Evolutionary conservation across 306 rosid species (phyloP).

Genomic region (Medicago truncatula): DNA sequence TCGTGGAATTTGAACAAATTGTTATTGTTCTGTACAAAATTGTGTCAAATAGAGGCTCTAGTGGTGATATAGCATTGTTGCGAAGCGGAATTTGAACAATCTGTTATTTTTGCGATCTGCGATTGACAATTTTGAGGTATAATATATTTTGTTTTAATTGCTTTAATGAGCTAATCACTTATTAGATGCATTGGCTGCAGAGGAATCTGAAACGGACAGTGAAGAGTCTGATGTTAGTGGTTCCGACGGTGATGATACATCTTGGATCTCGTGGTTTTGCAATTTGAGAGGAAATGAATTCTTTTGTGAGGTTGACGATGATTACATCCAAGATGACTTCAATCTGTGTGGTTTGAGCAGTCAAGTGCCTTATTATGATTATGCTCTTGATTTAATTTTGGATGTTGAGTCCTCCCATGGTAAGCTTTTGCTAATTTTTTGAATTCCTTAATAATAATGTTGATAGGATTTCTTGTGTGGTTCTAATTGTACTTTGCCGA

Average conservation of each 20-base stretch:
- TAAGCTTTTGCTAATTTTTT: slow-evolving; percentile 41
- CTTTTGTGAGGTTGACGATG: slow-evolving; percentile 97
- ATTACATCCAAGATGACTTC: slow-evolving; percentile 94
- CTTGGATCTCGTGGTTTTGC: slow-evolving; percentile 99
- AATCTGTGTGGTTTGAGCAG: slow-evolving; percentile 97
- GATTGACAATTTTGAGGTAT: not conserved
- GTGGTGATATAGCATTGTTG: not conserved
- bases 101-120: not conserved
- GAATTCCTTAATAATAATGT: not conserved
- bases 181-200: slow-evolving; percentile 57
- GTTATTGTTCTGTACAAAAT: not conserved
- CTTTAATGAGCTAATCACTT: slow-evolving; percentile 31
- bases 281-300: slow-evolving; percentile 96
- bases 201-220: slow-evolving; percentile 95
- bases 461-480: slow-evolving; percentile 25
- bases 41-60: not conserved
- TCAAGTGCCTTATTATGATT: slow-evolving; percentile 98
- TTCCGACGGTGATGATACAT: slow-evolving; percentile 94
- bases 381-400: slow-evolving; percentile 95
- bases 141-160: not conserved
- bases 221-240: slow-evolving; percentile 99
- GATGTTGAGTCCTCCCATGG: slow-evolving; percentile 99
- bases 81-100: not conserved
- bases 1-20: not conserved
- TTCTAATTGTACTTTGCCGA: not conserved